phyloP scores from a whole-genome alignment of 331 rosid species.

The Phaseolus coccineus region DNA sequence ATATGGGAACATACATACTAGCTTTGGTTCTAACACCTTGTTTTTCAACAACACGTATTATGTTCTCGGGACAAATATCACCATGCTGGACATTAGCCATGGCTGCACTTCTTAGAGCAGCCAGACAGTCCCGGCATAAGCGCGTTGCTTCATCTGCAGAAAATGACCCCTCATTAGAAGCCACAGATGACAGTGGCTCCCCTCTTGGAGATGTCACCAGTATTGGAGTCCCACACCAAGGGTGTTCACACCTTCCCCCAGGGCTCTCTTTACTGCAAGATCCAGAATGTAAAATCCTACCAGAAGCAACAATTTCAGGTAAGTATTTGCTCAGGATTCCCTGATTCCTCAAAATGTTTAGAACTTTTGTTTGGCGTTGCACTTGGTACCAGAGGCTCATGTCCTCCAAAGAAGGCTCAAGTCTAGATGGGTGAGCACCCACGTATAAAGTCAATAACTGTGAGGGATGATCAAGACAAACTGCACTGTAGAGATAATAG shows the following conservation, averaged over 20 bases:
- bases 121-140: constrained; percentile 73
- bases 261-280: constrained; percentile 74
- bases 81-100: constrained; percentile 81
- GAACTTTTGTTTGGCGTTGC: constrained; percentile 86
- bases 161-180: constrained; percentile 64
- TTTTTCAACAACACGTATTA: constrained; percentile 57
- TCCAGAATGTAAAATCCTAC: constrained; percentile 80
- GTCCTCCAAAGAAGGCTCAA: constrained; percentile 91
- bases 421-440: constrained; percentile 83
- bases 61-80: constrained; percentile 84
- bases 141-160: constrained; percentile 70
- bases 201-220: constrained; percentile 84
- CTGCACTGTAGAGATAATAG: constrained; percentile 66
- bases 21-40: constrained; percentile 49
- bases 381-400: constrained; percentile 96
- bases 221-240: constrained; percentile 85
- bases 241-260: constrained; percentile 83
- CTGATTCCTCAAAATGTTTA: constrained; percentile 70
- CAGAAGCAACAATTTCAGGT: constrained; percentile 78
- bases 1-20: constrained; percentile 60
- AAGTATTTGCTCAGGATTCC: constrained; percentile 69
- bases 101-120: constrained; percentile 73
- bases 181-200: constrained; percentile 63
- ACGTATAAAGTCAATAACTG: constrained; percentile 67
- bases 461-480: constrained; percentile 64